Base-by-base conservation (phyloP, 768 basidiomycete species). In the Cyclocybe cylindracea region DNA sequence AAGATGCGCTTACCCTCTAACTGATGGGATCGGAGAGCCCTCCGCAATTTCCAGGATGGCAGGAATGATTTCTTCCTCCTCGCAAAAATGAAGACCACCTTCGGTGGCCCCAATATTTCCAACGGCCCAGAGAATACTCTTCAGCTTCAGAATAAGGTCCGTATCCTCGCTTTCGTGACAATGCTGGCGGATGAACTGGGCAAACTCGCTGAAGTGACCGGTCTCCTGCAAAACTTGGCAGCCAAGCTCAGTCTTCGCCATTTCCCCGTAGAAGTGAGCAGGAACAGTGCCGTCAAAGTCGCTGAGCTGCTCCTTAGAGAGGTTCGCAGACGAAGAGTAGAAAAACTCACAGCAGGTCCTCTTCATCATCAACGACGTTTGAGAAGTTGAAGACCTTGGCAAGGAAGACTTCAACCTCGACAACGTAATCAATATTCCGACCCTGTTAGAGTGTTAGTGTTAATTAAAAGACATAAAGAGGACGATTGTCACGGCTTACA, bases 101-200 rank as follows among this genome's bases (percentile, higher is more conserved):
- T 88, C 83, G 0, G 90, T 90, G 0, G 95, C 85, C 2, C 94
- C 96, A 45, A 98, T 88, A 64, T 95, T 94, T 3, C 97, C 96
- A 49, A 98, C 89, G 4, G 94, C 94, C 97, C 97, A 99, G 0
- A 98, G 75, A 10, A 94, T 89, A 63, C 94, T 96, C 71, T 99
- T 98, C 39, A 99, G 69, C 67, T 91, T 94, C 62, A 87, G 73
- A 43, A 98, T 89, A 34, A 97, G 76, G 37, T 90, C 91, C 10
- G 81, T 69, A 65, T 98, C 96, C 50, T 87, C 83, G 43, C 80
- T 83, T 68, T 98, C 96, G 44, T 88, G 77, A 14, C 87, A 87
- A 66, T 98, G 94, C 52, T 86, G 82, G 18, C 91, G 81, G 46
- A 98, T 91, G 61, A 96, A 91, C 52, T 91, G 86, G 1, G 92